Percentiles rank a stretch among this genome's conserved stretches.
phyloP scores from a whole-genome alignment of 441 rosid genomes.

The Adansonia rubrostipa region DNA sequence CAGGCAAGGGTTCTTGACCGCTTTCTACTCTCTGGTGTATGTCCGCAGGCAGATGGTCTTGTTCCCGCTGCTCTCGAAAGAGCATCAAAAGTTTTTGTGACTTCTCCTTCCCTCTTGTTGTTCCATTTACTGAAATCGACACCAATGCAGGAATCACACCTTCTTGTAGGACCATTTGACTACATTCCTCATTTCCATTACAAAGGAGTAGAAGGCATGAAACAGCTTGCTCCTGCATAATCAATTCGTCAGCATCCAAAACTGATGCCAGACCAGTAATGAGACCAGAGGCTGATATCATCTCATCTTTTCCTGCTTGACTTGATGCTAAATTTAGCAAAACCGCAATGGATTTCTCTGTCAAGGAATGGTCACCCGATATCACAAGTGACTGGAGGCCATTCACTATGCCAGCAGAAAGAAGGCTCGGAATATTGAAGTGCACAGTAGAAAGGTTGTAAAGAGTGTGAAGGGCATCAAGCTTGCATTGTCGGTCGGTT shows the following conservation, averaged over 20 bases:
- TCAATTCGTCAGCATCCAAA: conserved; percentile 66
- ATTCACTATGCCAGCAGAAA: not conserved
- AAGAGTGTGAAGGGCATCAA: conserved; percentile 92
- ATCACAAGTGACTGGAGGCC: not conserved
- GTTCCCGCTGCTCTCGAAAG: conserved; percentile 88
- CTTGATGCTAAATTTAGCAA: not conserved
- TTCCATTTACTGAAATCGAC: conserved; percentile 88
- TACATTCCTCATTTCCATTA: conserved; percentile 70
- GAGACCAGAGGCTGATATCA: not conserved
- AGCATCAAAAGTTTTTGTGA: conserved; percentile 87
- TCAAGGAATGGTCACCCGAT: not conserved
- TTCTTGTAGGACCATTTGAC: conserved; percentile 90
- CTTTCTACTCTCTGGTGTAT: conserved; percentile 37
- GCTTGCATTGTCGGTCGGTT: conserved; percentile 70
- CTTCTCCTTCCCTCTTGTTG: conserved; percentile 80
- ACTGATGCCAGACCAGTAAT: conserved; percentile 51
- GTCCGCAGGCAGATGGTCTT: conserved; percentile 63
- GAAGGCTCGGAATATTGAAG: conserved; percentile 20
- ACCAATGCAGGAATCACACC: conserved; percentile 97
- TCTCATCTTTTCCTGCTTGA: not conserved
- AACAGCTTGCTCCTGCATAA: conserved; percentile 89
- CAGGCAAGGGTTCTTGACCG: conserved; percentile 37
- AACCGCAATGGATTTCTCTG: not conserved
- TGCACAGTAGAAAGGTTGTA: conserved; percentile 75
- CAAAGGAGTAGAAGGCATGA: conserved; percentile 81